These are phyloP conservation scores for Chaetomium cochliodes DNA, from an alignment of 495 filamentous ascomycete species.

Conservation along the genomic window DNA sequence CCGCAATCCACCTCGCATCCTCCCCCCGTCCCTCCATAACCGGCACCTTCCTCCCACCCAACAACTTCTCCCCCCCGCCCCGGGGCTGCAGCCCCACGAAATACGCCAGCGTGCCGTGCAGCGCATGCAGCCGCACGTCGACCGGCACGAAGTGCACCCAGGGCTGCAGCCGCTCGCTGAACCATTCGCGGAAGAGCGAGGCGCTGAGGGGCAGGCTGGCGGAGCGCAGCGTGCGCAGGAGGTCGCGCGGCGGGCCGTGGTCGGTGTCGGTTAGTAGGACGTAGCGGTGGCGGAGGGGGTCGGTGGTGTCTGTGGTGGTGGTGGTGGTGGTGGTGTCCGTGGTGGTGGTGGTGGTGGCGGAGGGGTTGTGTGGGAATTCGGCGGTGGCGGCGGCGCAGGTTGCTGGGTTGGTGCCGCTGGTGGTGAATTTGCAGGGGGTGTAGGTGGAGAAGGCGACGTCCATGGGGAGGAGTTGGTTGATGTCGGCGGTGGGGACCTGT, in stretches of 20 bases:
- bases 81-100: conserved; percentile 47
- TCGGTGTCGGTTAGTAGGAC: conserved; percentile 68
- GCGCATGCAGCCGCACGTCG: conserved; percentile 63
- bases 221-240: conserved; percentile 65
- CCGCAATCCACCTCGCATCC: conserved; percentile 60
- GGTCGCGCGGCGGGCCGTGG: conserved; percentile 63
- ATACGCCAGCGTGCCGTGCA: conserved; percentile 65
- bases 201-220: conserved; percentile 62
- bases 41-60: conserved; percentile 52
- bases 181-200: conserved; percentile 72
- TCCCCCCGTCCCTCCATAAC: conserved; percentile 32
- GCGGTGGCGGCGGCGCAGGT: conserved; percentile 48
- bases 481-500: conserved; percentile 30
- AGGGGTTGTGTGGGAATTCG: conserved; percentile 53
- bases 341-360: conserved; percentile 36
- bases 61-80: conserved; percentile 37
- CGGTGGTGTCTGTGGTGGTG: conserved; percentile 27
- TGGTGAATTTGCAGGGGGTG: conserved; percentile 42
- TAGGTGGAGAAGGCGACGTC: conserved; percentile 51
- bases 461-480: conserved; percentile 41
- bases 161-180: conserved; percentile 63
- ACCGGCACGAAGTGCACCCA: conserved; percentile 80
- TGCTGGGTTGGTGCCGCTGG: background rate
- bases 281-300: conserved; percentile 46
- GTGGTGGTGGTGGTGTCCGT: conserved; percentile 25